Base-by-base conservation (phyloP, 1,284 basidiomycete genomes). In the Marasmius oreades region DNA sequence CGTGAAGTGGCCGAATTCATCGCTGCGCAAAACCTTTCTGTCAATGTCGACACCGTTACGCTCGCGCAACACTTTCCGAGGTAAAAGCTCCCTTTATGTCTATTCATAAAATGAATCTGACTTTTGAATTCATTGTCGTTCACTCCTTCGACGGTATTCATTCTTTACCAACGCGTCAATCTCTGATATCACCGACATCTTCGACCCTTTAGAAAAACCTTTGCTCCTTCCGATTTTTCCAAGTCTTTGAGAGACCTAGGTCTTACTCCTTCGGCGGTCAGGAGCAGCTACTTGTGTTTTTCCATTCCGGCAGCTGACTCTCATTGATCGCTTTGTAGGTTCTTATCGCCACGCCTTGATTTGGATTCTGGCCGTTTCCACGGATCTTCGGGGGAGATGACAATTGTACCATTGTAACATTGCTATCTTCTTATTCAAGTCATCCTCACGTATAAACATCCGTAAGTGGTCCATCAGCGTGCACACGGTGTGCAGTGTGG, bases 1-100 rank as follows among this genome's bases (percentile, higher is more conserved):
- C 77, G 82, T 5, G 88, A 90, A 62, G 91, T 95, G 0, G 92
- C 91, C n/a, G 92, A 94, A 69, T 95, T 79, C 69, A 72, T 96
- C 33, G 92, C 90, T 8, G 81, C 79, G 1, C 91, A 96, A 71
- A 81, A 80, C 39, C 69, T 89, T 26, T 68, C 73, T 2, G 82
- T 92, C 39, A 81, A 86, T 60, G 89, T 88, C 6, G 87, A 93
- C 46, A 88, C 86, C 0, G 84, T 95, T 34, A 80, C 77, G 5
- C 82, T 96, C 61, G 75, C 88, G 2, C 84, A 86, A 61, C 86
- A 90, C 39, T 96, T 95, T 77, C 93, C 93, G 34, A 85, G 91
- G 92, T 88, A 64, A 63, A 81, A 67, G 31, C 10, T 16, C 47
- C 46, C 45, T 28, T 52, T 42, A 24, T 28, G 31, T 52, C 36